Evolutionary conservation across 75 land plant species (phyloP).

Genomic region (Larix kaempferi): DNA sequence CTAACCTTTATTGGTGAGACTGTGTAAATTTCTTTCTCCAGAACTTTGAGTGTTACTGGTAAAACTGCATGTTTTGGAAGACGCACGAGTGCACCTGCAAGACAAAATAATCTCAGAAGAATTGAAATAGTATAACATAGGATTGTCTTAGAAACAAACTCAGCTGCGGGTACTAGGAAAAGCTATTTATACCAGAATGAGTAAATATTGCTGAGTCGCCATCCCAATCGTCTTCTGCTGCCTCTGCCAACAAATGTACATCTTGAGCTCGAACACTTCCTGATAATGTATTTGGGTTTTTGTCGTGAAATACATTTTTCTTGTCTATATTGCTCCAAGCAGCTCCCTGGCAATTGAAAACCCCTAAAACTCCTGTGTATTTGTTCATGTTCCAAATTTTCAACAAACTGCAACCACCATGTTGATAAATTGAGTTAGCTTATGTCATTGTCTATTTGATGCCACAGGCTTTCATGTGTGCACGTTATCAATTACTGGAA

Average conservation of each 20-base stretch:
- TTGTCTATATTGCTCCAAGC: constrained; percentile 76
- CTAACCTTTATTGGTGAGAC: constrained; percentile 76
- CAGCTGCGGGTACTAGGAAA: neutral
- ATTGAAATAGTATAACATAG: no score
- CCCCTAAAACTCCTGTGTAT: constrained; percentile 73
- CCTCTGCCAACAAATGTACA: constrained; percentile 46
- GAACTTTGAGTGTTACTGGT: constrained; percentile 58
- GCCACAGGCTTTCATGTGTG: no score
- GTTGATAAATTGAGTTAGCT: neutral
- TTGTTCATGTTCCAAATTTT: constrained; percentile 92
- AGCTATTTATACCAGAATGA: constrained; percentile 7
- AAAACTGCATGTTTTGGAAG: constrained; percentile 44
- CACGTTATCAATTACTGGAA: no score
- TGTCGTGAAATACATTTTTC: constrained; percentile 61
- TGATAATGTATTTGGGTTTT: constrained; percentile 41
- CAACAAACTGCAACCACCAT: constrained; percentile 44
- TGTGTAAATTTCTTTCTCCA: constrained; percentile 81
- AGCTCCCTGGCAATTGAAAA: constrained; percentile 90
- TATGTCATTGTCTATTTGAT: no score
- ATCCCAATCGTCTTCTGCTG: constrained; percentile 56
- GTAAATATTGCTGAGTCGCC: constrained; percentile 33
- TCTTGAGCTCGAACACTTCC: constrained; percentile 51
- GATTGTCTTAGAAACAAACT: no score
- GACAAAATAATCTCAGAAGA: neutral
- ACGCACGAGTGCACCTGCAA: constrained; percentile 39